Conservation (phyloP, 805 yeast genomes). For the Candida ponderosae region DNA sequence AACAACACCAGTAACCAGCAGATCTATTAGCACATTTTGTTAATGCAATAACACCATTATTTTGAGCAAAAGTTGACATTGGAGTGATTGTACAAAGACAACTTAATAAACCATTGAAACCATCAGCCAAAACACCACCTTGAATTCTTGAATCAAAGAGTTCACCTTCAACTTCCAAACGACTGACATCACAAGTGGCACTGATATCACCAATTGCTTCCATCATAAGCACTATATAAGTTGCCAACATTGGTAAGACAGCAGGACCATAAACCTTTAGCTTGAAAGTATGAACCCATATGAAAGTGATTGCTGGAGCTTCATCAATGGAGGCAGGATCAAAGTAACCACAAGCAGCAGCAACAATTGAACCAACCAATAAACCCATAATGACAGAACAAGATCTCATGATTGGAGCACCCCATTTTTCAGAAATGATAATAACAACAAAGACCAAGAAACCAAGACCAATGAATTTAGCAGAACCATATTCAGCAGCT, state of each 20-base stretch:
- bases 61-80: conserved; percentile 87
- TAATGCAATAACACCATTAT: conserved; percentile 87
- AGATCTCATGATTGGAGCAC: conserved; percentile 90
- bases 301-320: conserved; percentile 81
- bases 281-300: conserved; percentile 83
- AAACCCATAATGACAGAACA: conserved; percentile 87
- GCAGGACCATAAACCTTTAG: conserved; percentile 76
- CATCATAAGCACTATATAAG: conserved; percentile 75
- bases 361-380: conserved; percentile 83
- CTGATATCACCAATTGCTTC: conserved; percentile 96
- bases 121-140: conserved; percentile 91
- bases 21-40: conserved; percentile 85
- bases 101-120: conserved; percentile 68
- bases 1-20: conserved; percentile 73
- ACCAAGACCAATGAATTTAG: conserved; percentile 83
- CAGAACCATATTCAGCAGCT: conserved; percentile 73
- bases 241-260: conserved; percentile 78
- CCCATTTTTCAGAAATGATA: conserved; percentile 75
- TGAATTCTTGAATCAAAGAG: conserved; percentile 78
- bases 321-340: conserved; percentile 44
- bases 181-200: conserved; percentile 86
- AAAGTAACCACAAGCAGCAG: conserved; percentile 87
- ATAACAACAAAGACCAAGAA: conserved; percentile 73
- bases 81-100: conserved; percentile 82
- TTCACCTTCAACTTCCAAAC: conserved; percentile 76